These are phyloP conservation scores for Penicillium occitanis DNA, from an alignment of 2,329 filamentous ascomycete species.

Conservation along the genomic window DNA sequence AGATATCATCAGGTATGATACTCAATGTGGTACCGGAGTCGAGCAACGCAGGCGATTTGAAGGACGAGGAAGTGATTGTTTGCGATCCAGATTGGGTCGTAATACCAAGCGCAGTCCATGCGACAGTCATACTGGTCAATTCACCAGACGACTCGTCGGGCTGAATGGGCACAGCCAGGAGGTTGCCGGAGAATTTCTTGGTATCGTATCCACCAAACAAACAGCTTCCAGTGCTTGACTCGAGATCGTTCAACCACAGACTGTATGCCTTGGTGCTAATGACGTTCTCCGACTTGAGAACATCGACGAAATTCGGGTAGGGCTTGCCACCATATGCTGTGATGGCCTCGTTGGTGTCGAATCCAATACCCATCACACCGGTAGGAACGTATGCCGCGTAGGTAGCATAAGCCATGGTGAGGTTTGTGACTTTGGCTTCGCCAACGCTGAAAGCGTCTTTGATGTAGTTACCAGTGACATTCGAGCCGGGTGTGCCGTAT, in stretches of 20 bases:
- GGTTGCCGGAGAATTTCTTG: conserved; percentile 65
- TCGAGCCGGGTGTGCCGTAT: conserved; percentile 39
- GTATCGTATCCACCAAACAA: conserved; percentile 81
- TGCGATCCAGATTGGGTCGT: conserved; percentile 26
- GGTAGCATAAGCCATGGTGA: conserved; percentile 40
- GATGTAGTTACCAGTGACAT: conserved; percentile 39
- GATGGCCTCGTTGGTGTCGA: conserved; percentile 29
- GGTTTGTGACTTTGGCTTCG: conserved; percentile 33
- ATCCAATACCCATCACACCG: conserved; percentile 45
- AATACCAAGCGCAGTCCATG: conserved; percentile 46
- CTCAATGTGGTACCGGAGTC: conserved; percentile 74
- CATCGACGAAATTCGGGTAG: conserved; percentile 64
- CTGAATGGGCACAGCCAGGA: conserved; percentile 61
- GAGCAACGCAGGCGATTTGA: conserved; percentile 59
- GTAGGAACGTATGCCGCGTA: conserved; percentile 27
- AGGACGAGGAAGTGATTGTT: conserved; percentile 36
- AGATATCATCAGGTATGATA: conserved; percentile 65
- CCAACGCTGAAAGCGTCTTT: conserved; percentile 38
- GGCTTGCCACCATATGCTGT: conserved; percentile 25
- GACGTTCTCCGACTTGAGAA: conserved; percentile 58
- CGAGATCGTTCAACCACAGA: conserved; percentile 47
- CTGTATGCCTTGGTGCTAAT: conserved; percentile 50
- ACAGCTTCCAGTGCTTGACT: conserved; percentile 66
- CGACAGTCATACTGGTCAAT: conserved; percentile 47
- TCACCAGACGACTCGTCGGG: conserved; percentile 54